Evolutionary conservation across 1,284 basidiomycete genomes (phyloP).

Genomic region (Gymnopus androsaceus): DNA sequence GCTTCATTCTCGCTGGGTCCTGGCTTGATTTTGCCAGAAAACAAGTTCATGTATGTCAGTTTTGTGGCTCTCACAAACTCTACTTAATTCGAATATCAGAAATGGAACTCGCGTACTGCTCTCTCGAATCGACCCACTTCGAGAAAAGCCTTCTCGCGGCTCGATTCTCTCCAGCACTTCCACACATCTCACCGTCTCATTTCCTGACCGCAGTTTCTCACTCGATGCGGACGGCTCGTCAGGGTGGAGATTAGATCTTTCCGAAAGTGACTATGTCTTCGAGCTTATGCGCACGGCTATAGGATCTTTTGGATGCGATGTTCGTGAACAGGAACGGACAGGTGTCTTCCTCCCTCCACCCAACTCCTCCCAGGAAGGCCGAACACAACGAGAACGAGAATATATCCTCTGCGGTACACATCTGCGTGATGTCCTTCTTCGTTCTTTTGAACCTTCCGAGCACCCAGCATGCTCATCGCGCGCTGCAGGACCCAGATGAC

Average conservation of each 20-base stretch:
- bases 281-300: constrained; percentile 75
- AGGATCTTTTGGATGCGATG: constrained; percentile 55
- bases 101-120: constrained; percentile 67
- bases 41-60: constrained; percentile 61
- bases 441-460: constrained; percentile 42
- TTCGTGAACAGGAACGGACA: constrained; percentile 2
- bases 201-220: constrained; percentile 50
- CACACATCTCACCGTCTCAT: constrained; percentile 58
- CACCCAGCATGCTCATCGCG: constrained; percentile 15
- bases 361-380: constrained; percentile 36
- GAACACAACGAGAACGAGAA: constrained; percentile 44
- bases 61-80: not conserved
- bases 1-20: constrained; percentile 63
- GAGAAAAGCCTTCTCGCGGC: constrained; percentile 53
- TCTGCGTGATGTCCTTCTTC: constrained; percentile 68
- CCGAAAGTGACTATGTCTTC: constrained; percentile 65
- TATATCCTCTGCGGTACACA: constrained; percentile 65
- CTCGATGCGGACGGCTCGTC: constrained; percentile 34
- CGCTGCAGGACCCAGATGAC: constrained; percentile 26
- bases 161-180: constrained; percentile 51
- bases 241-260: constrained; percentile 76
- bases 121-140: constrained; percentile 62
- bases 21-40: constrained; percentile 56
- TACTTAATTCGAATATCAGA: constrained; percentile 38
- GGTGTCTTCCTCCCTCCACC: not conserved